Base-by-base conservation (phyloP, 371 early-diverging fungal genomes). In the Dichotomocladium elegans region DNA sequence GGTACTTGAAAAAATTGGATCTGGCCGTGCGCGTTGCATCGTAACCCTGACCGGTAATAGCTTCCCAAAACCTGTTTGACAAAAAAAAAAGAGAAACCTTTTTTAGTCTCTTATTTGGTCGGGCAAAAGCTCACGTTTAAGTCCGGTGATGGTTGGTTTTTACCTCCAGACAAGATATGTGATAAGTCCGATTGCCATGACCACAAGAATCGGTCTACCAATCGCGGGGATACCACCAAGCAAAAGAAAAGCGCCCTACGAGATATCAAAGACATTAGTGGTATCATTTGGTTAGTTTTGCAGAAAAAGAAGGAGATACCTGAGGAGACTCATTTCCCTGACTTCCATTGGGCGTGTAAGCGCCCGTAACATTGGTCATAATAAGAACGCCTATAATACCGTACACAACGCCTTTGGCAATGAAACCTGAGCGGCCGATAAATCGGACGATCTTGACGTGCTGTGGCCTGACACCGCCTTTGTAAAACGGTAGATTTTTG, bases 141-240 rank as follows among this genome's bases (percentile, higher is more conserved):
- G 17, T 33, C 48, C 2, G 2, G 25, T 43, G 7, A 17, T 21
- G 4, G 4, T 26, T 21, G 22, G 14, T 21, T 24, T 27, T 40
- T 61, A 70, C 71, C 72, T 66, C 77, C 77, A 76, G 19, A 68
- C 41, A 33, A 76, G 70, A 44, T 76, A 77, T n/a, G 68, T 58
- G 11, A 59, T 22, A 11, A 73, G 54, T 7, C 77, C 77, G 27
- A 72, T 51, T 2, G 73, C 73, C 71, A 76, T 72, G 1, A 70
- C 57, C 26, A 76, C 58, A 14, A 76, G 47, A 21, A 72, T 55
- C 3, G 70, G 54, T 57, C 68, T 51, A 14, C 77, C 77, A 31
- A 72, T 43, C 0, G 58, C 42, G 10, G 74, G 74, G 47, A 68
- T 65, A 24, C 73, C 73, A 5, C 77, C 77, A 9, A 76, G 27